phyloP scores from a whole-genome alignment of 1,284 basidiomycete genomes.

The Trametes pubescens region DNA sequence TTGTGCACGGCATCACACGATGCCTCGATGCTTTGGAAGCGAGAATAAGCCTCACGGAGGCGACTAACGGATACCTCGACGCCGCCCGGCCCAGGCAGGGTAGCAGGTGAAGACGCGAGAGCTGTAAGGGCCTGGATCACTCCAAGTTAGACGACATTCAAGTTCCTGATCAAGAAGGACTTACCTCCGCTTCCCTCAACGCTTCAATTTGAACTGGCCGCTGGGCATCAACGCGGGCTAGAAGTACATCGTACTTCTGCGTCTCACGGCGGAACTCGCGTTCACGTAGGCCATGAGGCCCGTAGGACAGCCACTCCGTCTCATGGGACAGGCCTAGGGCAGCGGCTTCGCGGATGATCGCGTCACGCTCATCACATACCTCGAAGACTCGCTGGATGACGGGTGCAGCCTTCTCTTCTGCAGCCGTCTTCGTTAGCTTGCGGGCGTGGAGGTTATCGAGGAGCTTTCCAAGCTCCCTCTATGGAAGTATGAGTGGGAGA shows the following conservation, averaged over 20 bases:
- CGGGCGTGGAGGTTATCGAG: too few relatives aligned
- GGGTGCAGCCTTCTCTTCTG: too few relatives aligned
- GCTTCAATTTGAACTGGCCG: neutral
- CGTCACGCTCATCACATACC: neutral
- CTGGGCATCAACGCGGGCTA: neutral
- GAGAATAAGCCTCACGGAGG: neutral
- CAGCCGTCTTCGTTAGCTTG: too few relatives aligned
- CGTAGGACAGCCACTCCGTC: neutral
- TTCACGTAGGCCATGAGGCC: neutral
- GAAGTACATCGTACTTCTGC: neutral
- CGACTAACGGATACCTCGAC: neutral
- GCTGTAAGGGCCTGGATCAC: neutral
- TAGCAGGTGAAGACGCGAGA: neutral
- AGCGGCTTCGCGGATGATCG: neutral
- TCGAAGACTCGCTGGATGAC: too few relatives aligned
- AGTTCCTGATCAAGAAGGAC: neutral
- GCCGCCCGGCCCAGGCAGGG: neutral
- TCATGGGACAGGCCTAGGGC: neutral
- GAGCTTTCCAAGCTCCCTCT: too few relatives aligned
- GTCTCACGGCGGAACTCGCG: neutral
- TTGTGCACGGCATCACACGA: neutral
- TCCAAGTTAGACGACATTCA: neutral
- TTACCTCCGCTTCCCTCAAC: neutral
- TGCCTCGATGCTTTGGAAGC: neutral
- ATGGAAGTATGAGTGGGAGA: too few relatives aligned